A percentile compares a stretch with the other conserved stretches of the same genome.
Conservation (phyloP, 371 early-diverging fungal genomes). For the Mortierella sp. region DNA sequence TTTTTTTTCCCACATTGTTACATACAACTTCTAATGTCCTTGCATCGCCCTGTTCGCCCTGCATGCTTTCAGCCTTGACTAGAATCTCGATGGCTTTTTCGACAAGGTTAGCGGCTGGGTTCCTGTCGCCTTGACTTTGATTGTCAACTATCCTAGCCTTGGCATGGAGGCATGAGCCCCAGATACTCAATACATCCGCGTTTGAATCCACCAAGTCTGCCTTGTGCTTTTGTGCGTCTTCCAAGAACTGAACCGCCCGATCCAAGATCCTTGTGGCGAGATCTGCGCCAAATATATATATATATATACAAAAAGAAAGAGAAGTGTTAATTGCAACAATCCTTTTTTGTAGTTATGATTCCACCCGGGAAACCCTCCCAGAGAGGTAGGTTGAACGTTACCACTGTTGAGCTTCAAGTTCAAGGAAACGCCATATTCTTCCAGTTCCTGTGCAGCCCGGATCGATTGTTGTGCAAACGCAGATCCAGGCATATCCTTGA, state of each 20-base stretch:
- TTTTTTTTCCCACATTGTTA: background rate
- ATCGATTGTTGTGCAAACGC: slow-evolving; percentile 39
- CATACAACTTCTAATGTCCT: slow-evolving; percentile 49
- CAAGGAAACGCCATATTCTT: slow-evolving; percentile 41
- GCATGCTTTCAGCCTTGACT: slow-evolving; percentile 39
- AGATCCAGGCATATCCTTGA: slow-evolving; percentile 17
- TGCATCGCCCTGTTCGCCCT: slow-evolving; percentile 23
- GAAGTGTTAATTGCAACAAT: background rate
- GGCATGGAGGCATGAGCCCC: slow-evolving; percentile 38
- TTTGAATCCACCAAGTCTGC: slow-evolving; percentile 24
- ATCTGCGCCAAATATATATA: slow-evolving; percentile 7
- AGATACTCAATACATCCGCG: slow-evolving; percentile 34
- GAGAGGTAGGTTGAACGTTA: too few relatives aligned
- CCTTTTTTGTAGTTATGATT: background rate
- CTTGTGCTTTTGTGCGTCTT: slow-evolving; percentile 18
- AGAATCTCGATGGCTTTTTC: slow-evolving; percentile 43
- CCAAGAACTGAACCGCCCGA: slow-evolving; percentile 33
- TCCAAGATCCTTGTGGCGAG: slow-evolving; percentile 28
- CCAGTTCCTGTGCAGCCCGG: slow-evolving; percentile 48
- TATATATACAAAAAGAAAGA: background rate
- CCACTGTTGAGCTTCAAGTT: slow-evolving; percentile 28
- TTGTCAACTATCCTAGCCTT: slow-evolving; percentile 34
- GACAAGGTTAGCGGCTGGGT: slow-evolving; percentile 15
- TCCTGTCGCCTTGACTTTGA: slow-evolving; percentile 16
- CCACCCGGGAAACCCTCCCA: background rate